These are phyloP conservation scores for Paecilomyces sp. DNA, from an alignment of 2,329 filamentous ascomycete genomes.

Conservation along the genomic window DNA sequence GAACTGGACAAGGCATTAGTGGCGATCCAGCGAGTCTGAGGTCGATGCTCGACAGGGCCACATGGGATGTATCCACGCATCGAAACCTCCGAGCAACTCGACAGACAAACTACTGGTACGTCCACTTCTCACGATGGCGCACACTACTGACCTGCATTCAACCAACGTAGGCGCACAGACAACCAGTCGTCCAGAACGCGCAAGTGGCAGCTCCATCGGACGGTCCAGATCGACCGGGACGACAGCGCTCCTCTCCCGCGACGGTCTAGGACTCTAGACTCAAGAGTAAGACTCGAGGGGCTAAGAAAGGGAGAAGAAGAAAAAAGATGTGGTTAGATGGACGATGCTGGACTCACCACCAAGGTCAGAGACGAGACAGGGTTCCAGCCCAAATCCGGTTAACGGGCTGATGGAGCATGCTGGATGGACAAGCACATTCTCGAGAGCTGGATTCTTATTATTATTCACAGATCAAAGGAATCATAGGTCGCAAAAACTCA, in stretches of 20 bases:
- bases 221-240: background rate
- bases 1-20: background rate
- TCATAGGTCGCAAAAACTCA: too few relatives aligned
- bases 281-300: background rate
- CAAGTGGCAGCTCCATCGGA: background rate
- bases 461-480: too few relatives aligned
- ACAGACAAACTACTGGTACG: background rate
- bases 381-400: background rate
- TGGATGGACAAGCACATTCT: background rate
- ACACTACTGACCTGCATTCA: background rate
- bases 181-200: background rate
- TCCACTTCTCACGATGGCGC: background rate
- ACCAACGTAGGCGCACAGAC: background rate
- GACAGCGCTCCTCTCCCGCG: background rate
- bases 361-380: background rate
- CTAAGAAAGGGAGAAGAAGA: background rate
- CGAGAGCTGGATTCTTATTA: background rate
- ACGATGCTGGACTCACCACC: background rate
- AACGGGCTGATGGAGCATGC: background rate
- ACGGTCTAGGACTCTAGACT: background rate
- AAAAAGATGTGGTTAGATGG: background rate
- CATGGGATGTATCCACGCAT: background rate
- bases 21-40: background rate
- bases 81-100: background rate
- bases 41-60: background rate